phyloP scores from a whole-genome alignment of 805 yeast genomes.

The Metschnikowia anglica region DNA sequence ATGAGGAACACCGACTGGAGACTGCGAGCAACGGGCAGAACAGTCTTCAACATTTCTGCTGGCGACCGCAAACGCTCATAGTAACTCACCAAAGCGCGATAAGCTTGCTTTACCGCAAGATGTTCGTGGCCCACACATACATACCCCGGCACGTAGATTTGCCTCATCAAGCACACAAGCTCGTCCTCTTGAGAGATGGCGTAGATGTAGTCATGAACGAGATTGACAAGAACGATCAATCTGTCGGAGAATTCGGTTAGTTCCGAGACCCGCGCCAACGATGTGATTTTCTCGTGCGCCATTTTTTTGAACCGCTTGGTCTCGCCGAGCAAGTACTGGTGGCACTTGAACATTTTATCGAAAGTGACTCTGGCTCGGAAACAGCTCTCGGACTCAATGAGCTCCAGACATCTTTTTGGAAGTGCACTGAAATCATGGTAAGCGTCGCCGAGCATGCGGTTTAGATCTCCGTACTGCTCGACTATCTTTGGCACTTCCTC shows the following conservation, averaged over 20 bases:
- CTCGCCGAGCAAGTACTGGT: constrained; percentile 13
- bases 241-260: constrained; percentile 13
- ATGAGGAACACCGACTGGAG: constrained; percentile 9
- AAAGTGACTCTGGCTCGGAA: constrained; percentile 16
- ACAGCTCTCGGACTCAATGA: constrained; percentile 14
- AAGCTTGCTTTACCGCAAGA: constrained; percentile 10
- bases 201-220: constrained; percentile 12
- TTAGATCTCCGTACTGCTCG: constrained; percentile 8
- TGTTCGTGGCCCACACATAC: constrained; percentile 16
- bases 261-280: constrained; percentile 9
- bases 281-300: constrained; percentile 5
- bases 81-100: constrained; percentile 9
- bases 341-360: constrained; percentile 14
- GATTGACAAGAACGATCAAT: constrained; percentile 10
- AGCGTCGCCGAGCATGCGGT: constrained; percentile 11
- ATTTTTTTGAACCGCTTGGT: constrained; percentile 5
- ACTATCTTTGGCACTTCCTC: constrained; percentile 8
- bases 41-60: constrained; percentile 5
- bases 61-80: constrained; percentile 11
- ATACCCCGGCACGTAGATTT: constrained; percentile 7
- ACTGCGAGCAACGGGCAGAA: constrained; percentile 8
- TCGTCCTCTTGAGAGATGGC: constrained; percentile 14
- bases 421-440: constrained; percentile 13
- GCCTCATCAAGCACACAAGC: constrained; percentile 13
- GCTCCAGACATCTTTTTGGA: constrained; percentile 13